Percentiles rank a stretch among this genome's conserved stretches.
Conservation (phyloP, 2,329 filamentous ascomycete genomes). For the Colletotrichum melonis region DNA sequence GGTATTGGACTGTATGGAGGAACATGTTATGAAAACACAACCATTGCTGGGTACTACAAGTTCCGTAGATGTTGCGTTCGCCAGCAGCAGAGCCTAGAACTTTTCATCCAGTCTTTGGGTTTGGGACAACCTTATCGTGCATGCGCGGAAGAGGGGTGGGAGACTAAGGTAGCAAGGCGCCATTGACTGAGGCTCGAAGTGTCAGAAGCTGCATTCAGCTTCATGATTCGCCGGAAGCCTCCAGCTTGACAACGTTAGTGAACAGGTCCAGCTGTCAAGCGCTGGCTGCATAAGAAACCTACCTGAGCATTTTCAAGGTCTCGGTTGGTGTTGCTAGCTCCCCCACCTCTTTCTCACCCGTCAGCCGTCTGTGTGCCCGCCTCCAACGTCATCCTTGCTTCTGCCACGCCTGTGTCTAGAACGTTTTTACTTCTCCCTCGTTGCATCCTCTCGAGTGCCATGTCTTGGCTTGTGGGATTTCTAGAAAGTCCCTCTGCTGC, state of each 20-base stretch:
- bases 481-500: background rate
- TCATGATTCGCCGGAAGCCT: conserved; percentile 18
- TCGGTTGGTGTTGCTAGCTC: background rate
- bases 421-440: background rate
- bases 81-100: background rate
- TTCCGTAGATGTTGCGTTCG: background rate
- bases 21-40: background rate
- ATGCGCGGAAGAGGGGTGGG: background rate
- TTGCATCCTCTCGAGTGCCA: background rate
- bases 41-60: no score
- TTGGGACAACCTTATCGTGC: background rate
- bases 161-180: background rate
- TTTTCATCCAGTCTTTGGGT: background rate
- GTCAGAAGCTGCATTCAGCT: conserved; percentile 1
- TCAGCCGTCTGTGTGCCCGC: background rate
- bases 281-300: conserved; percentile 10
- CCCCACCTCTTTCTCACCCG: background rate
- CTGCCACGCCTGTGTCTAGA: background rate
- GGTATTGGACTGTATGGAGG: background rate
- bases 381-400: conserved; percentile 16
- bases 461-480: background rate
- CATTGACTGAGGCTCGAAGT: background rate
- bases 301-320: background rate
- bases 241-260: background rate
- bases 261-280: conserved; percentile 11